These are phyloP conservation scores for Globisporangium echinulatum DNA, from an alignment of 352 stramenopile genomes.

Conservation along the genomic window DNA sequence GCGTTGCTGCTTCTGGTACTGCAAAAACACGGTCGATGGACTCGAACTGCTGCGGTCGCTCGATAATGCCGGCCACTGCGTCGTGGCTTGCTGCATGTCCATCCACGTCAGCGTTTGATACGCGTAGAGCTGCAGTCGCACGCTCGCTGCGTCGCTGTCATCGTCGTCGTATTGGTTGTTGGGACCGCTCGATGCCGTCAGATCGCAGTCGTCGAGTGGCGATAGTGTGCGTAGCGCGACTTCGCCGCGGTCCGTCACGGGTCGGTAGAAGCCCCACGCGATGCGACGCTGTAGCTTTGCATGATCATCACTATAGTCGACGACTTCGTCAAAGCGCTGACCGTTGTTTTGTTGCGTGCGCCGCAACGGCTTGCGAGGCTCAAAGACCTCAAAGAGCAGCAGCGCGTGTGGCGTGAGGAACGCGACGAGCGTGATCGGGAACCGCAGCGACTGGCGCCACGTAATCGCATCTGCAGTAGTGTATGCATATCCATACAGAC, in stretches of 20 bases:
- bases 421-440: slow-evolving; percentile 23
- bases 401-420: slow-evolving; percentile 34
- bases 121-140: slow-evolving; percentile 47
- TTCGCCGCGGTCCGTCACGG: slow-evolving; percentile 37
- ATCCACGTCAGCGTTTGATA: slow-evolving; percentile 60
- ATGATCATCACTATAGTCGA: background rate
- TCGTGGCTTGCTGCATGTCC: slow-evolving; percentile 48
- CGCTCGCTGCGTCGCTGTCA: background rate
- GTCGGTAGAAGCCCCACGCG: slow-evolving; percentile 60
- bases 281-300: slow-evolving; percentile 21
- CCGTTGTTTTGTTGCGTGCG: slow-evolving; percentile 9
- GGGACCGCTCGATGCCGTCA: background rate
- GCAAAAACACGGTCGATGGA: slow-evolving; percentile 37
- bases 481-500: too few species aligned
- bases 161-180: background rate
- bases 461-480: slow-evolving; percentile 32
- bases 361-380: slow-evolving; percentile 16
- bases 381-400: slow-evolving; percentile 53
- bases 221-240: slow-evolving; percentile 25
- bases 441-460: slow-evolving; percentile 37
- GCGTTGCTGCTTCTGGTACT: slow-evolving; percentile 50
- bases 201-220: slow-evolving; percentile 1
- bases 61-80: slow-evolving; percentile 19
- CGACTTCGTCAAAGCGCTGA: slow-evolving; percentile 17
- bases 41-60: too few species aligned